Evolutionary conservation across 768 basidiomycete species (phyloP).

Genomic region (Boletellus ananas): DNA sequence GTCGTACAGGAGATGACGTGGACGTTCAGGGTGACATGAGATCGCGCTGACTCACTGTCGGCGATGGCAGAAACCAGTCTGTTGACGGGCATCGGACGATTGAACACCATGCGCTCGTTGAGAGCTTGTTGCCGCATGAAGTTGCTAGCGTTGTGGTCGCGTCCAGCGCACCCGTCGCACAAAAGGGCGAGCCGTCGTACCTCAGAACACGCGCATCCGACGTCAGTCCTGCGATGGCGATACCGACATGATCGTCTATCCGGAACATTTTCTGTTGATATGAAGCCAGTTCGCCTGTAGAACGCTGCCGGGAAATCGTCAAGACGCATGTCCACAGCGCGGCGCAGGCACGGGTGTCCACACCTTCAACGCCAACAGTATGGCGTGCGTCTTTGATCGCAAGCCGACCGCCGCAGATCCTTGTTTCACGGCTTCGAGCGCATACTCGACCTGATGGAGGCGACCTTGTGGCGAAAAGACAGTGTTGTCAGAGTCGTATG

Average conservation of each 20-base stretch:
- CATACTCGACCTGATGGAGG: constrained; percentile 97
- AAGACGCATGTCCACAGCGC: neutral
- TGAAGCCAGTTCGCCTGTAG: constrained; percentile 96
- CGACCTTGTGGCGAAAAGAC: constrained; percentile 96
- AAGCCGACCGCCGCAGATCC: constrained; percentile 98
- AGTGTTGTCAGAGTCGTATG: constrained; percentile 98
- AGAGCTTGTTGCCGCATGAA: constrained; percentile 99
- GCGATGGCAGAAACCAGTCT: constrained; percentile 91
- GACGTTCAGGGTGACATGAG: neutral
- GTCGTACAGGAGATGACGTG: constrained; percentile 5
- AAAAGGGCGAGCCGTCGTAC: constrained; percentile 36
- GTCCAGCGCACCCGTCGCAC: neutral
- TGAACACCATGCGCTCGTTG: constrained; percentile 92
- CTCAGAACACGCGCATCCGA: constrained; percentile 97
- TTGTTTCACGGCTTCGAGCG: constrained; percentile 98
- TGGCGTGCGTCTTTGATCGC: constrained; percentile 90
- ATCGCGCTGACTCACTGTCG: constrained; percentile 64
- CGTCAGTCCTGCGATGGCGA: constrained; percentile 98
- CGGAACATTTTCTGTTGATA: constrained; percentile 99
- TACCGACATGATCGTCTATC: constrained; percentile 99
- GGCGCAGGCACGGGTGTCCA: constrained; percentile 12
- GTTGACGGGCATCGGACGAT: constrained; percentile 90
- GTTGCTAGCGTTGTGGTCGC: constrained; percentile 56
- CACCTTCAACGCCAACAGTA: constrained; percentile 91
- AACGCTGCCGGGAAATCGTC: constrained; percentile 57